Evolutionary conservation across 2,329 filamentous ascomycete species (phyloP).

Genomic region (Botryotinia convoluta): DNA sequence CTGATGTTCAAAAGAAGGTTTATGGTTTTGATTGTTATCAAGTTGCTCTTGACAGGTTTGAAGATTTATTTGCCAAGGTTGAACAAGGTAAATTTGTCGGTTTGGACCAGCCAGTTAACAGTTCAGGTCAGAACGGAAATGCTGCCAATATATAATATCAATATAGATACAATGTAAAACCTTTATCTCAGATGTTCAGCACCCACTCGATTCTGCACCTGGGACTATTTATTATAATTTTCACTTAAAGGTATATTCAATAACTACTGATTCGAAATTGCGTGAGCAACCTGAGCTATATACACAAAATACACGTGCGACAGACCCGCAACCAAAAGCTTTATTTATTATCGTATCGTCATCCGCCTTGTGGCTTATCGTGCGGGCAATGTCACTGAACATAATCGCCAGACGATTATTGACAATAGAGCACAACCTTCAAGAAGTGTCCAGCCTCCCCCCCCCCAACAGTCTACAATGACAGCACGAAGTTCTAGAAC

Average conservation of each 20-base stretch:
- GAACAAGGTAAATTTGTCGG: background rate
- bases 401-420: background rate
- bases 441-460: background rate
- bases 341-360: background rate
- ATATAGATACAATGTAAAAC: background rate
- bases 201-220: background rate
- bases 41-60: conserved; percentile 20
- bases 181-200: background rate
- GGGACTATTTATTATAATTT: background rate
- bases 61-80: conserved; percentile 19
- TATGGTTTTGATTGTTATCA: conserved; percentile 41
- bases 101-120: background rate
- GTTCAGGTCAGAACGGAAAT: background rate
- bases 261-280: background rate
- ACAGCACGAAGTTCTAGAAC: background rate
- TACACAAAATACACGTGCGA: background rate
- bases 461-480: no score
- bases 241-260: background rate
- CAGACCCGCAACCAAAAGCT: background rate
- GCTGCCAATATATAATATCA: background rate
- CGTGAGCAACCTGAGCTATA: background rate
- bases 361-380: background rate
- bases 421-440: background rate
- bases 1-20: conserved; percentile 65
- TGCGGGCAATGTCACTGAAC: background rate